These are phyloP conservation scores for Teratosphaeria viscida DNA, from an alignment of 2,329 filamentous ascomycete genomes.

Conservation along the genomic window DNA sequence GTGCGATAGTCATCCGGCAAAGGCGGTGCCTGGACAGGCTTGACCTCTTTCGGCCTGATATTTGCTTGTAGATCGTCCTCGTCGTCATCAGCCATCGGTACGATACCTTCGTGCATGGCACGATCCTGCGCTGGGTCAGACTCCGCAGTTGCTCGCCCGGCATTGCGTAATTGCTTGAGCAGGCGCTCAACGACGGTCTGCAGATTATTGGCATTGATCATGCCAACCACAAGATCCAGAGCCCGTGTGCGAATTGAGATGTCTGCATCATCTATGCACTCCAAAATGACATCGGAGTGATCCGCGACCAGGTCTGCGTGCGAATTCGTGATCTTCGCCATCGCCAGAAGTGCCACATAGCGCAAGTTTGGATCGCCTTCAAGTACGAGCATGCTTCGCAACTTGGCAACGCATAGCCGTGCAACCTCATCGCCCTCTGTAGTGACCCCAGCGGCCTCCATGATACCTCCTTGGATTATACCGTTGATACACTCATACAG, in stretches of 20 bases:
- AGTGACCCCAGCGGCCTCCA: constrained; percentile 70
- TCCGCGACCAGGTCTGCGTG: constrained; percentile 81
- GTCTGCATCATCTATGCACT: constrained; percentile 90
- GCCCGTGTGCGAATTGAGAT: constrained; percentile 93
- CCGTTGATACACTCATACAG: constrained; percentile 98
- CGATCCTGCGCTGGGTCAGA: constrained; percentile 37
- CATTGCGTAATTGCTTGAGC: constrained; percentile 69
- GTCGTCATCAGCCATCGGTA: constrained; percentile 45
- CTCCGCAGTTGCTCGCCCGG: constrained; percentile 44
- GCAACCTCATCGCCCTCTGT: constrained; percentile 86
- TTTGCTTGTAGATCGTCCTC: constrained; percentile 48
- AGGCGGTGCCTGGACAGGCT: constrained; percentile 42
- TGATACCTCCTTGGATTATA: constrained; percentile 90
- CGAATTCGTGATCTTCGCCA: constrained; percentile 85
- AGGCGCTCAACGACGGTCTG: constrained; percentile 74
- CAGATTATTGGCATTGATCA: constrained; percentile 83
- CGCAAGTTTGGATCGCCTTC: constrained; percentile 93
- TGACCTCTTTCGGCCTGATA: constrained; percentile 42
- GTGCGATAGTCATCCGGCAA: constrained; percentile 78
- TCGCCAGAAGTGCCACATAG: constrained; percentile 90
- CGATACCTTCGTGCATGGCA: constrained; percentile 30
- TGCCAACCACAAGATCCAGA: constrained; percentile 80
- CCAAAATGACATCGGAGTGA: constrained; percentile 91
- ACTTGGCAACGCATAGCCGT: constrained; percentile 79
- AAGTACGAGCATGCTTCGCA: constrained; percentile 86